Evolutionary conservation across 2,329 filamentous ascomycete species (phyloP).

Genomic region (Thielaviopsis euricoi): DNA sequence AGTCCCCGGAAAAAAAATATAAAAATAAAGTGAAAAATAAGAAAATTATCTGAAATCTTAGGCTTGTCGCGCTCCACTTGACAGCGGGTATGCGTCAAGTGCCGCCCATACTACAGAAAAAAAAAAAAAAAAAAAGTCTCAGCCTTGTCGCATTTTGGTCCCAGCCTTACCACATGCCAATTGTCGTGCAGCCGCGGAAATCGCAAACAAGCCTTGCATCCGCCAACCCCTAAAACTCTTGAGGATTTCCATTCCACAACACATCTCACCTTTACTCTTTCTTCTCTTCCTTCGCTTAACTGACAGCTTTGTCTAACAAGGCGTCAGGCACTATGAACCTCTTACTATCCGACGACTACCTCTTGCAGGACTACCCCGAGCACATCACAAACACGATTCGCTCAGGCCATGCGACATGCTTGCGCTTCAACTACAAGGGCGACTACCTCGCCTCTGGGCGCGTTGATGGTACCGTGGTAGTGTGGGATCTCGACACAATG

Average conservation of each 20-base stretch:
- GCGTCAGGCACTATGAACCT: constrained; percentile 35
- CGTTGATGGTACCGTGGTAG: constrained; percentile 83
- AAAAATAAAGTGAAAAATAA: too few species aligned
- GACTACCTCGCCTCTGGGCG: constrained; percentile 90
- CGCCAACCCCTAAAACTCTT: neutral
- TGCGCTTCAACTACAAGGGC: constrained; percentile 84
- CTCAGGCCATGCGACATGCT: constrained; percentile 46
- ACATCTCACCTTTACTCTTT: neutral
- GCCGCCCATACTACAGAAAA: neutral
- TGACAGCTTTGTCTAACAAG: neutral
- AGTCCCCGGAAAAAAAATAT: too few species aligned
- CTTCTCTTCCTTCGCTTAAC: too few species aligned
- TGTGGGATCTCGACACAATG: constrained; percentile 96
- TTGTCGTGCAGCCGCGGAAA: neutral
- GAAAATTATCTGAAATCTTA: neutral
- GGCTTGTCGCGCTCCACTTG: neutral
- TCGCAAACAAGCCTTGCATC: neutral
- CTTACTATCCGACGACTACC: constrained; percentile 43
- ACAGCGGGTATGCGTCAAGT: neutral
- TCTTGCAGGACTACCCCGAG: constrained; percentile 73
- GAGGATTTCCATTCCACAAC: neutral
- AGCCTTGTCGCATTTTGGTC: constrained; percentile 7
- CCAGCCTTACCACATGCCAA: constrained; percentile 11
- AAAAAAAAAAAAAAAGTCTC: constrained; percentile 2
- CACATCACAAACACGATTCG: constrained; percentile 77